These are phyloP conservation scores for Wickerhamomyces alni DNA, from an alignment of 805 yeast genomes.

Conservation along the genomic window DNA sequence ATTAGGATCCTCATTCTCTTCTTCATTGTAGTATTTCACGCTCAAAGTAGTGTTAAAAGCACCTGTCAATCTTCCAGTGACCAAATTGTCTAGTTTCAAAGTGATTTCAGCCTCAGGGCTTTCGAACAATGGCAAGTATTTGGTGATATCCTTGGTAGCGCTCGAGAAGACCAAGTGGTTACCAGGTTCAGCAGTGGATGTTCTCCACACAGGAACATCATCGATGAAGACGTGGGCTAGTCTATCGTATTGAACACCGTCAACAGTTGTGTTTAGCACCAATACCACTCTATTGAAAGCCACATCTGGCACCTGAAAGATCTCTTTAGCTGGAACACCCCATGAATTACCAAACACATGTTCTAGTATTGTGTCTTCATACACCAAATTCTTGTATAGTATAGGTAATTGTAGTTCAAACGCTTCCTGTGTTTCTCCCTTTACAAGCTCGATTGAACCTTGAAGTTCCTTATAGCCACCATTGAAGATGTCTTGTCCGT, in stretches of 20 bases:
- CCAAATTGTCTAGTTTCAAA: slow-evolving; percentile 61
- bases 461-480: too few relatives aligned
- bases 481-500: too few relatives aligned
- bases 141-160: slow-evolving; percentile 58
- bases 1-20: slow-evolving; percentile 15
- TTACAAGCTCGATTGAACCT: too few relatives aligned
- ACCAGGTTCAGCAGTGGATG: slow-evolving; percentile 79
- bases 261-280: slow-evolving; percentile 44
- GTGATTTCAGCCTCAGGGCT: slow-evolving; percentile 33
- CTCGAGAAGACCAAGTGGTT: slow-evolving; percentile 40
- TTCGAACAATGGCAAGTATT: slow-evolving; percentile 45
- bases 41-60: slow-evolving; percentile 46
- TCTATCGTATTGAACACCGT: slow-evolving; percentile 61
- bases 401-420: slow-evolving; percentile 22
- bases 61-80: slow-evolving; percentile 53
- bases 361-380: slow-evolving; percentile 33
- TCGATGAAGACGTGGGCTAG: slow-evolving; percentile 56
- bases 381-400: slow-evolving; percentile 25
- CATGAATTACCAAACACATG: slow-evolving; percentile 53
- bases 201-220: slow-evolving; percentile 73
- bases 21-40: slow-evolving; percentile 42
- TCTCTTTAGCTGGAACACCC: slow-evolving; percentile 45
- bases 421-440: too few relatives aligned
- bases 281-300: slow-evolving; percentile 48
- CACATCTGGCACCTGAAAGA: slow-evolving; percentile 39